Evolutionary conservation across 768 basidiomycete genomes (phyloP).

Genomic region (Galerina sulciceps): DNA sequence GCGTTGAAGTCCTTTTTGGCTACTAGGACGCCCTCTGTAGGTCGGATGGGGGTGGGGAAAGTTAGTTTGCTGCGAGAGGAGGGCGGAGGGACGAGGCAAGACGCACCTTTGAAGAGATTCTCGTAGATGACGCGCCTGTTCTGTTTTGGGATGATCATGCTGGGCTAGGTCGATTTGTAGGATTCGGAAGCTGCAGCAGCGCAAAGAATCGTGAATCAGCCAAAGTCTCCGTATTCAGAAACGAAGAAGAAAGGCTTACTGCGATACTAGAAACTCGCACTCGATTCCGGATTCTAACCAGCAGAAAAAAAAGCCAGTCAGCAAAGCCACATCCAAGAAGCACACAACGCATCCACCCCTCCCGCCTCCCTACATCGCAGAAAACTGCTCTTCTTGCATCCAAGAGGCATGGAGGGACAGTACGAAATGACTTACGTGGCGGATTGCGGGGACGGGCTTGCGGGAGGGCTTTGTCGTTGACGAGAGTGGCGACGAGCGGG

Average conservation of each 20-base stretch:
- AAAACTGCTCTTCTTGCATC: constrained; percentile 26
- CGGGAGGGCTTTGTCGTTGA: constrained; percentile 43
- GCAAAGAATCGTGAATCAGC: constrained; percentile 4
- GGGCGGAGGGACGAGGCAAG: too few relatives aligned
- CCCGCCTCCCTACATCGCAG: constrained; percentile 29
- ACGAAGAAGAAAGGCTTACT: constrained; percentile 32
- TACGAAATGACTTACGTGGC: constrained; percentile 41
- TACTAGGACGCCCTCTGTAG: constrained; percentile 93
- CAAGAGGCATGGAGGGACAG: constrained; percentile 17
- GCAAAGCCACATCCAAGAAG: constrained; percentile 38
- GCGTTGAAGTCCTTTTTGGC: constrained; percentile 99
- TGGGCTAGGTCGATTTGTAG: constrained; percentile 44
- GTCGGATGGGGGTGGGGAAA: background rate
- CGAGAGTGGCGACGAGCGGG: constrained; percentile 26
- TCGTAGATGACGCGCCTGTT: constrained; percentile 98
- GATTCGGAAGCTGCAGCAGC: constrained; percentile 28
- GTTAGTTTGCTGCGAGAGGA: too few relatives aligned
- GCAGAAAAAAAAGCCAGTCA: constrained; percentile 24
- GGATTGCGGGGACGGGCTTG: constrained; percentile 42
- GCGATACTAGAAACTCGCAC: constrained; percentile 42
- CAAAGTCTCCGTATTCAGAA: background rate
- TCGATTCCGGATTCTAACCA: constrained; percentile 36
- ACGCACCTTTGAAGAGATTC: constrained; percentile 96
- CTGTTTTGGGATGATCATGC: constrained; percentile 96
- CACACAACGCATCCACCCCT: constrained; percentile 41